phyloP scores from a whole-genome alignment of 345 rosid genomes.

The Hibiscus tridactylites region DNA sequence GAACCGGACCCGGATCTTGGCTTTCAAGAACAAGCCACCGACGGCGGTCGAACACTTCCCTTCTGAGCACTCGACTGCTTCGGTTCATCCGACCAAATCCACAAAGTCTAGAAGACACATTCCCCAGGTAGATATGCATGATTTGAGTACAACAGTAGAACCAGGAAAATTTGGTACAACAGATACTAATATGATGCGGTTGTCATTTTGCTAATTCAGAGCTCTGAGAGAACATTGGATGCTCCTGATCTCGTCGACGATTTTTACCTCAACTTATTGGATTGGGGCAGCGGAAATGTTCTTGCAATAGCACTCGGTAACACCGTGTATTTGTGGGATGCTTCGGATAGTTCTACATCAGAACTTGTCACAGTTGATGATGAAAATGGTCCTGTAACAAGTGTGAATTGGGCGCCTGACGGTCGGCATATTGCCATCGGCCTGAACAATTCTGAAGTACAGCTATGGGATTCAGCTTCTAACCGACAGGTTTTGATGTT shows the following conservation, averaged over 20 bases:
- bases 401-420: constrained; percentile 50
- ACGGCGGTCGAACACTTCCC: constrained; percentile 15
- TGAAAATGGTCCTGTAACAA: constrained; percentile 42
- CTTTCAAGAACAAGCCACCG: constrained; percentile 67
- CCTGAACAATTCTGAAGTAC: constrained; percentile 42
- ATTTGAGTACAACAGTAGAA: no score
- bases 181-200: neutral
- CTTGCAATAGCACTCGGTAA: constrained; percentile 29
- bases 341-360: constrained; percentile 34
- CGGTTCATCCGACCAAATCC: constrained; percentile 20
- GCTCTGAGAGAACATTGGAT: constrained; percentile 40
- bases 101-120: constrained; percentile 27
- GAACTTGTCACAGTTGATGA: constrained; percentile 46
- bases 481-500: constrained; percentile 20
- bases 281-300: constrained; percentile 44
- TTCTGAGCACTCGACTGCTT: neutral
- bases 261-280: constrained; percentile 40
- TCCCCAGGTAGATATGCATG: constrained; percentile 21
- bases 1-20: constrained; percentile 58
- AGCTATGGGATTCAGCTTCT: constrained; percentile 36
- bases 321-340: constrained; percentile 43
- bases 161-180: no score
- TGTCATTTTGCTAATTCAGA: constrained; percentile 18
- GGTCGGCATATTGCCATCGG: constrained; percentile 41
- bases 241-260: constrained; percentile 46